Evolutionary conservation across 2,329 filamentous ascomycete genomes (phyloP).

Genomic region (Ophiobolus disseminans): DNA sequence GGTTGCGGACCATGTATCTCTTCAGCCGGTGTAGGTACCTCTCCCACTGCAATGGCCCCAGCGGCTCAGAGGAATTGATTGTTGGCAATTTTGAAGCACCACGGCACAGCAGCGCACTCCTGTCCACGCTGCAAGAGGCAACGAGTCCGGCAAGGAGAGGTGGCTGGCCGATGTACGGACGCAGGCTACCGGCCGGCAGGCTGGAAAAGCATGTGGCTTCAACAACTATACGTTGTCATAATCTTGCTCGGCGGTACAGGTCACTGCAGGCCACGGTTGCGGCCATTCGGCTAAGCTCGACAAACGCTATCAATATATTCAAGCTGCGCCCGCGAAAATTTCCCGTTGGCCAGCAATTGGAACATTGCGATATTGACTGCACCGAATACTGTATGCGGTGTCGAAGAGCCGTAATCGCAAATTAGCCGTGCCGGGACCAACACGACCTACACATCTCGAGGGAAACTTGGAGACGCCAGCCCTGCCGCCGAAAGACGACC

Average conservation of each 20-base stretch:
- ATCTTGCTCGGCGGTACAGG: constrained; percentile 15
- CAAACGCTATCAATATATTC: constrained; percentile 1
- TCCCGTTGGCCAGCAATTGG: constrained; percentile 32
- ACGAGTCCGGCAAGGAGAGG: constrained; percentile 31
- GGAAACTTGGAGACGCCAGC: constrained; percentile 36
- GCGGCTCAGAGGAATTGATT: constrained; percentile 42
- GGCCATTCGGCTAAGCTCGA: constrained; percentile 11
- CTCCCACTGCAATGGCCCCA: constrained; percentile 26
- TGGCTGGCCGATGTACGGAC: constrained; percentile 22
- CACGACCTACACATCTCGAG: constrained; percentile 14
- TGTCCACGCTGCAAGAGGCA: constrained; percentile 31
- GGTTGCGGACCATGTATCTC: constrained; percentile 40
- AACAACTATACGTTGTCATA: background rate
- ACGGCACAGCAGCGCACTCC: constrained; percentile 20
- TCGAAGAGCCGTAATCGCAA: constrained; percentile 33
- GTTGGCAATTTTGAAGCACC: constrained; percentile 33
- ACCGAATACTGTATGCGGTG: constrained; percentile 15
- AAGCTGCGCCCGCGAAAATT: constrained; percentile 9
- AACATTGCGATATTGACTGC: constrained; percentile 17
- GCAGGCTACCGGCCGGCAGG: constrained; percentile 22
- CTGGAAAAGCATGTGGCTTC: constrained; percentile 26
- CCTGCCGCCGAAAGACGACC: constrained; percentile 33
- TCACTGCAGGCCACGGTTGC: constrained; percentile 16
- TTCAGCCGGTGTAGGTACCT: constrained; percentile 48
- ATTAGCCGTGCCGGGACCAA: constrained; percentile 46